Conservation (phyloP, 257 asterid species). For the Galeopsis tetrahit region DNA sequence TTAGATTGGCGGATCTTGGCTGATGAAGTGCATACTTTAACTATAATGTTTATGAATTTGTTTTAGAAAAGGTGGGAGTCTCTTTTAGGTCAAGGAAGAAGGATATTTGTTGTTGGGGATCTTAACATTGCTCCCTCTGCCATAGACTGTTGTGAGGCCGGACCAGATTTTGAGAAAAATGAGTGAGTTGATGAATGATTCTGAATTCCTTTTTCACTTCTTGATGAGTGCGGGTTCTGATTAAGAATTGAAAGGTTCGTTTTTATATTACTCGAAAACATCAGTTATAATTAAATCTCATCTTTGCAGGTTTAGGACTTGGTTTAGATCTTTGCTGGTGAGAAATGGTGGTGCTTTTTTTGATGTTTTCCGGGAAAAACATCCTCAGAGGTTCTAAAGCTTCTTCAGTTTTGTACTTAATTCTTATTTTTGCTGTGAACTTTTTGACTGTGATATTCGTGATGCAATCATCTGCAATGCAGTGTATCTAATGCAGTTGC, state of each 20-base stretch:
- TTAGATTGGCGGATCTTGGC: slow-evolving; percentile 26
- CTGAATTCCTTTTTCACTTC: slow-evolving; percentile 16
- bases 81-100: slow-evolving; percentile 69
- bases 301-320: slow-evolving; percentile 74
- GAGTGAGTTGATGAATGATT: slow-evolving; percentile 56
- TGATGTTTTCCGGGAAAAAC: slow-evolving; percentile 80
- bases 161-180: slow-evolving; percentile 84
- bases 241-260: slow-evolving; percentile 26
- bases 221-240: slow-evolving; percentile 23
- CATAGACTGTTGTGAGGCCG: slow-evolving; percentile 92
- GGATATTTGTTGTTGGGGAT: slow-evolving; percentile 88
- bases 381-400: slow-evolving; percentile 73
- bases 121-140: slow-evolving; percentile 87
- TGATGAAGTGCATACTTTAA: slow-evolving; percentile 34
- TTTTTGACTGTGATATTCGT: slow-evolving; percentile 11
- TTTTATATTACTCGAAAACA: slow-evolving; percentile 28
- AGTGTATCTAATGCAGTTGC: slow-evolving; percentile 19
- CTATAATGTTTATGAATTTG: slow-evolving; percentile 45
- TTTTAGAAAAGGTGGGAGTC: slow-evolving; percentile 91
- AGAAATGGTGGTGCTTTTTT: slow-evolving; percentile 71
- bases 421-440: slow-evolving; percentile 27
- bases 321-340: slow-evolving; percentile 89
- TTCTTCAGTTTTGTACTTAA: slow-evolving; percentile 32
- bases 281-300: slow-evolving; percentile 22
- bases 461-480: slow-evolving; percentile 8